Base-by-base conservation (phyloP, 257 asterid genomes). In the Solanum pennellii region DNA sequence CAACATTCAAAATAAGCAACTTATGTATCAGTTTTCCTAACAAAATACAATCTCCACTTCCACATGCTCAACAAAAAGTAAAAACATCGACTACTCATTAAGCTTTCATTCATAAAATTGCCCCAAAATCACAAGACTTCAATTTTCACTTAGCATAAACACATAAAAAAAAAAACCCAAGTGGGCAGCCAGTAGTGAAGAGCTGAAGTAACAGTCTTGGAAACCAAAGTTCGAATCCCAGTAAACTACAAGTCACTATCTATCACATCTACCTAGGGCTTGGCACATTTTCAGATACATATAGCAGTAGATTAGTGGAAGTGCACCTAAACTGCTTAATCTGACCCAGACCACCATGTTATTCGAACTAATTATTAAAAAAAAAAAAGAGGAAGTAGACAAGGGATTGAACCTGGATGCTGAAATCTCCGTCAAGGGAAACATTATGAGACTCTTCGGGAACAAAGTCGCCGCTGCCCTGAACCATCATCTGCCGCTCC, bases 401-500 rank as follows among this genome's bases (percentile, higher is more conserved):
- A 75, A 75, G 83, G 15, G 9, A 56, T 49, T 47, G 33, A 79
- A 91, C 93, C 93, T 90, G 93, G 56, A 91, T 90, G 84, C 92
- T 91, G 87, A 91, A 91, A 87, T 91, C 91, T 29, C 93, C 93
- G 76, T 90, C 93, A 23, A 91, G 79, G 37, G 93, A 90, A 42
- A 90, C 93, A 71, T 91, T 91, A 60, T 91, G 92, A 35, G 93
- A 91, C 84, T 88, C 87, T 45, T 88, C 89, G 7, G 93, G 86
- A 12, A 93, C 91, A 56, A 91, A 97, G 90, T 96, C 99, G 79
- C 98, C 98, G 88, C 91, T 94, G 74, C 96, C 90, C 59, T 96
- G 97, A 29, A 89, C 86, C 99, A 96, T 96, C 98, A 97, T 94
- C 94, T 96, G 99, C 7, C 98, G 93, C 89, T 97, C 99, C 89